Evolutionary conservation across 2,329 filamentous ascomycete genomes (phyloP), one percentile per base, ranked within the genome.

Genomic region (Trichoderma cornu-damae): DNA sequence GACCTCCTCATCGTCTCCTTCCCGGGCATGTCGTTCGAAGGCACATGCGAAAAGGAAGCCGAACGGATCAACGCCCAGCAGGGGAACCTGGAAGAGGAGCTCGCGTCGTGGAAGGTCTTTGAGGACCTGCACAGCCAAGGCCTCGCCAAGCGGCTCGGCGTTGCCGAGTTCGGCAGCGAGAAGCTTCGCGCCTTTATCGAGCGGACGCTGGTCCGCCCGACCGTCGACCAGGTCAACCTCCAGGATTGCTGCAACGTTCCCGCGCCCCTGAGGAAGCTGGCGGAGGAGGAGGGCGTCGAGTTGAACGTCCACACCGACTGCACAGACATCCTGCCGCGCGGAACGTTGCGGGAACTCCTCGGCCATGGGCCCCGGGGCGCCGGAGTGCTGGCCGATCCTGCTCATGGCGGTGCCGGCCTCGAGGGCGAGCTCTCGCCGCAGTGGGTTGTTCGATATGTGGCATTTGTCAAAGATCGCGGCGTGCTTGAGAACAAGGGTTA

Each of bases 401-500:
- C 79, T 6, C 72, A 77, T 68, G 66, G 75, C 11, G 69, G 71
- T 16, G 71, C 76, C 8, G 87, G 88, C 0, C 75, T 96, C 58
- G 79, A 81, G 63, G 92, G 90, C 4, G 85, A 96, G 62, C 80
- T 97, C 48, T 82, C 84, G 59, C 92, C 94, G 26, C 86, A 93
- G 69, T 99, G 94, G 93, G 94, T 97, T 26, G 87, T 93, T 64
- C 96, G 97, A 70, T 99, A 99, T 70, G 96, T 93, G 35, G 94
- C 94, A 1, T 93, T 97, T 59, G 90, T 97, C 38, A 88, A 89
- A 71, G 88, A 97, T 70, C 81, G 94, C 54, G 94, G 94, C 12
- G 94, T 99, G 7, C 93, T 99, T 63, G 94, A 99, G 78, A 96
- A 94, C 70, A 99, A 97, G 77, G 94, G 94, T 6, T 97, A 96